Evolutionary conservation across 1,284 basidiomycete genomes (phyloP), one percentile per base, ranked within the genome.

Genomic region (Microbotryomycetes sp.): DNA sequence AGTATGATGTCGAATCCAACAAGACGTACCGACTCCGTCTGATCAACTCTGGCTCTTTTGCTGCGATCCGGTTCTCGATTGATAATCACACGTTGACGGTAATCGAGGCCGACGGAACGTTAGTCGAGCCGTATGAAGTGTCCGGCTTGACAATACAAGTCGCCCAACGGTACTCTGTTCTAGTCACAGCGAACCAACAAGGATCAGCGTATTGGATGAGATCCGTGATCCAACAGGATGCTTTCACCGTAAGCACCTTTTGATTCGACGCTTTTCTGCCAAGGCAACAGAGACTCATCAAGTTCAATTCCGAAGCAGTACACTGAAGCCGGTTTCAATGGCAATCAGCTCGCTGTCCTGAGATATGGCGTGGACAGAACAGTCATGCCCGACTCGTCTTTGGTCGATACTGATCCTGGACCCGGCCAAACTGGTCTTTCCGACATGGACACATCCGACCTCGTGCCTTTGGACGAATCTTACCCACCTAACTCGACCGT

Each of bases 151-250:
- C 72, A 13, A 57, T 80, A 52, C 75, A 77, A 49, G 75, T 79
- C 21, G 79, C 78, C 5, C 80, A 81, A 70, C 70, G 80, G 23
- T 80, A 80, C 65, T 78, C 77, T 29, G 80, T 80, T 50, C 70
- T 81, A n/a, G 65, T 81, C 27, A 64, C 65, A 30, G 76, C 76
- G 41, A 75, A 78, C 57, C 67, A 68, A 57, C 74, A 71, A 1
- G 65, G 71, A 57, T 57, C 72, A 57, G 73, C 73, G 58, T 77
- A 75, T 71, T 76, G 78, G 78, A 73, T 81, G 71, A 74, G 80
- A 13, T 75, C 77, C 2, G 69, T 63, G 49, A 66, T 81, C 45
- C 75, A 79, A 54, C 65, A 71, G 27, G 70, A 70, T 3, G 70
- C 71, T 60, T 74, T 74, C 56, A 73, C 75, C 6, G 71, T 76